Conservation (phyloP, 345 rosid species). For the Erysimum cheiranthoides region DNA sequence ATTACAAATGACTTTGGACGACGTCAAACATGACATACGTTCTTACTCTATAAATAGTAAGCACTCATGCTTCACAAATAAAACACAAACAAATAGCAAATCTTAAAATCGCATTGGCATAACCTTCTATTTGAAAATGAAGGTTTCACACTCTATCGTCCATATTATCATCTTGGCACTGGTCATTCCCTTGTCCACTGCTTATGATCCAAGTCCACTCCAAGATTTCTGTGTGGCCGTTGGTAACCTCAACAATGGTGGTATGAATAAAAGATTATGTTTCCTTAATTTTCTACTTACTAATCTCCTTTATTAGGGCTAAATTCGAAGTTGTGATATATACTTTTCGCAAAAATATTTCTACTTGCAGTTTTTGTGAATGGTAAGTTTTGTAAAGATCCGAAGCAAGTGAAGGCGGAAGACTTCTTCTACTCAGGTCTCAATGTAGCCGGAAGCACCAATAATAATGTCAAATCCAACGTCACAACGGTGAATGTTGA, state of each 20-base stretch:
- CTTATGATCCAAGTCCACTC: slow-evolving; percentile 40
- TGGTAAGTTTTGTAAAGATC: slow-evolving; percentile 43
- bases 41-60: slow-evolving; percentile 21
- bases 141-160: not conserved
- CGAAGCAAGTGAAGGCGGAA: slow-evolving; percentile 28
- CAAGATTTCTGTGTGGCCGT: slow-evolving; percentile 42
- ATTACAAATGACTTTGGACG: slow-evolving; percentile 17
- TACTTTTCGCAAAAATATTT: not conserved
- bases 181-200: slow-evolving; percentile 1
- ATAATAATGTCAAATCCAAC: slow-evolving; percentile 39
- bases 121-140: slow-evolving; percentile 1
- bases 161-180: not conserved
- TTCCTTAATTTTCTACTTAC: not conserved
- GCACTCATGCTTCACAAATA: not conserved
- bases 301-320: not conserved
- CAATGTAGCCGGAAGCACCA: slow-evolving; percentile 20
- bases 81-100: not conserved
- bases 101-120: not conserved
- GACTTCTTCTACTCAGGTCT: slow-evolving; percentile 38
- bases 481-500: slow-evolving; percentile 40
- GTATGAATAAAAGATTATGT: not conserved
- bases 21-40: slow-evolving; percentile 31
- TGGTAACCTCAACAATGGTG: slow-evolving; percentile 31
- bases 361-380: slow-evolving; percentile 39
- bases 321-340: not conserved